phyloP scores from a whole-genome alignment of 352 stramenopile species.

The Globisporangium ultimum region DNA sequence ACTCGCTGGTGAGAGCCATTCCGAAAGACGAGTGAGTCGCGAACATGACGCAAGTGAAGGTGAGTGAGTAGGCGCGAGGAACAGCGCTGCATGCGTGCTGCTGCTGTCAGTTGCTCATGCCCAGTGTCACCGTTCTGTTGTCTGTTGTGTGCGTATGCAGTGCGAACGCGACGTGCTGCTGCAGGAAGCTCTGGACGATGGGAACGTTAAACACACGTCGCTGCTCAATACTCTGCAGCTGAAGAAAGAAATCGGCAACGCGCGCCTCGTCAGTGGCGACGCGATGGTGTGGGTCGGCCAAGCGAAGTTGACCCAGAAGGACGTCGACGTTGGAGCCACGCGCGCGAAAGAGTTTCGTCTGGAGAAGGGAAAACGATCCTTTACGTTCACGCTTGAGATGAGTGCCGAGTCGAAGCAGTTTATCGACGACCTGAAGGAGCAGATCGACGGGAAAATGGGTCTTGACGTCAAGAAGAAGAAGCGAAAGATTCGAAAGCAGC shows the following conservation, averaged over 20 bases:
- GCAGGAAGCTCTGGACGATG: slow-evolving; percentile 45
- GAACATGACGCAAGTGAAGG: slow-evolving; percentile 12
- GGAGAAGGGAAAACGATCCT: slow-evolving; percentile 57
- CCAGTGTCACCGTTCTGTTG: neutral
- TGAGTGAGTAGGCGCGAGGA: neutral
- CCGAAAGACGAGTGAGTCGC: neutral
- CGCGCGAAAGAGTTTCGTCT: slow-evolving; percentile 43
- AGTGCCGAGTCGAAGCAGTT: slow-evolving; percentile 49
- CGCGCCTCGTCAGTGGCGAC: slow-evolving; percentile 70
- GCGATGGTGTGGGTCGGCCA: slow-evolving; percentile 65
- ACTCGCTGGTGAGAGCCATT: neutral
- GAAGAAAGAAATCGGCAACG: slow-evolving; percentile 81
- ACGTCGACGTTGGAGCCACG: slow-evolving; percentile 15
- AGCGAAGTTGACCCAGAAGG: slow-evolving; percentile 42
- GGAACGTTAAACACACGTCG: slow-evolving; percentile 26
- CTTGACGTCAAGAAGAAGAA: slow-evolving; percentile 66
- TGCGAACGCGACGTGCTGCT: slow-evolving; percentile 55
- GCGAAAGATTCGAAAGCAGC: slow-evolving; percentile 74
- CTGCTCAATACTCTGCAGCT: slow-evolving; percentile 47
- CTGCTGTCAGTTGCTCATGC: no score
- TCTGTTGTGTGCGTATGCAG: slow-evolving; percentile 19
- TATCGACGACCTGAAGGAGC: slow-evolving; percentile 55
- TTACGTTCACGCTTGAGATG: slow-evolving; percentile 52
- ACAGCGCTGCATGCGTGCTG: no score
- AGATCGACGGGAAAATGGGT: slow-evolving; percentile 53